Evolutionary conservation across 495 filamentous ascomycete species (phyloP).

Genomic region (Stereocaulon alpinum): DNA sequence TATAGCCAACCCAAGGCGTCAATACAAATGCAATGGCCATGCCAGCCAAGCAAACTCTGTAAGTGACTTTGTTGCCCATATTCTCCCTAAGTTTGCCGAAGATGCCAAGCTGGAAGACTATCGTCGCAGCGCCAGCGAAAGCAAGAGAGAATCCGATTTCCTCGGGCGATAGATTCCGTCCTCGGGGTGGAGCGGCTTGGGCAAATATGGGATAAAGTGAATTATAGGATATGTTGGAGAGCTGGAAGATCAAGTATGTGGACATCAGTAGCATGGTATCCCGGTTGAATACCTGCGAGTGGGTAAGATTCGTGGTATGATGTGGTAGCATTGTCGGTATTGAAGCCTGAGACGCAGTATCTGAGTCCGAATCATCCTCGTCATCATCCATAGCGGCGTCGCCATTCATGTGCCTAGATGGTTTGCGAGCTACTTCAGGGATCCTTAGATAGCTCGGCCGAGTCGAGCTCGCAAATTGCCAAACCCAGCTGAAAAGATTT

Average conservation of each 20-base stretch:
- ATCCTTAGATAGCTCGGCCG: conserved; percentile 48
- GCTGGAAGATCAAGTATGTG: conserved; percentile 80
- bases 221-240: conserved; percentile 83
- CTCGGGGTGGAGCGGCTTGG: conserved; percentile 59
- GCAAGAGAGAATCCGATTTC: conserved; percentile 81
- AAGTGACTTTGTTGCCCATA: conserved; percentile 76
- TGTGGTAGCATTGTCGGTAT: conserved; percentile 32
- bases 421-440: conserved; percentile 6
- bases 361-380: conserved; percentile 26
- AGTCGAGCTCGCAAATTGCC: conserved; percentile 58
- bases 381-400: conserved; percentile 31
- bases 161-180: conserved; percentile 61
- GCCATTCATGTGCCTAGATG: conserved; percentile 17
- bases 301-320: conserved; percentile 32
- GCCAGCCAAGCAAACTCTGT: conserved; percentile 66
- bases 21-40: conserved; percentile 74
- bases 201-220: conserved; percentile 88
- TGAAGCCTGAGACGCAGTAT: conserved; percentile 24
- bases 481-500: conserved; percentile 56
- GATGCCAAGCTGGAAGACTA: conserved; percentile 76
- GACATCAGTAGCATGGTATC: conserved; percentile 70
- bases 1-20: conserved; percentile 85
- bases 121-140: conserved; percentile 72
- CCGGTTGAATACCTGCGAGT: conserved; percentile 53
- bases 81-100: conserved; percentile 71